A percentile compares a stretch with the other conserved stretches of the same genome.
Evolutionary conservation across 768 basidiomycete species (phyloP).

Genomic region (Tubosaeta sp.): DNA sequence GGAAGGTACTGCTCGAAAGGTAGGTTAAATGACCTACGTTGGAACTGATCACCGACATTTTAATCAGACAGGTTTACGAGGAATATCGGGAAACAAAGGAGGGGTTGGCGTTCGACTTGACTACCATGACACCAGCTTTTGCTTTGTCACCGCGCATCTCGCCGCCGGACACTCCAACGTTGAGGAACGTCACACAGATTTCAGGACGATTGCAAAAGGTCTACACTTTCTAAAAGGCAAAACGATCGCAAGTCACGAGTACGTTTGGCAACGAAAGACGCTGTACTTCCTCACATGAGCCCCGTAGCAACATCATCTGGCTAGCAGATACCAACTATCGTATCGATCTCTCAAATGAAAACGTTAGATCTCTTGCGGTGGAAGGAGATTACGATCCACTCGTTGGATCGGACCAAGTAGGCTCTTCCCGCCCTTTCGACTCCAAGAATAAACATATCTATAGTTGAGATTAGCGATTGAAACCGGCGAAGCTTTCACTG

Average conservation of each 20-base stretch:
- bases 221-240: conserved; percentile 89
- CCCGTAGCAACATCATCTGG: conserved; percentile 85
- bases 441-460: not conserved
- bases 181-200: conserved; percentile 90
- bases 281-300: conserved; percentile 3
- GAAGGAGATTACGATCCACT: conserved; percentile 68
- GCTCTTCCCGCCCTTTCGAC: conserved; percentile 9
- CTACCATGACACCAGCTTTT: conserved; percentile 86
- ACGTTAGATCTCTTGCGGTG: conserved; percentile 63
- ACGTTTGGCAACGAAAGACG: conserved; percentile 26
- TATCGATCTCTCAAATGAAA: conserved; percentile 80
- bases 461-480: conserved; percentile 76
- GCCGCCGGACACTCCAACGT: conserved; percentile 93
- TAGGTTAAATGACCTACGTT: conserved; percentile 23
- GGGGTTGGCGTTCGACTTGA: conserved; percentile 93
- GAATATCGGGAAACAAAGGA: conserved; percentile 97
- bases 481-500: conserved; percentile 66
- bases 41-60: conserved; percentile 1
- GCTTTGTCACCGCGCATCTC: conserved; percentile 93
- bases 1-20: conserved; percentile 89
- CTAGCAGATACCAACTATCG: conserved; percentile 96
- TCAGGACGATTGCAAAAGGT: conserved; percentile 77
- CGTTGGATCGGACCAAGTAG: conserved; percentile 81
- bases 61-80: conserved; percentile 74
- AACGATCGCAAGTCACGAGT: conserved; percentile 89